Evolutionary conservation across 768 basidiomycete species (phyloP), one percentile per base, ranked within the genome.

Genomic region (Russula earlei): DNA sequence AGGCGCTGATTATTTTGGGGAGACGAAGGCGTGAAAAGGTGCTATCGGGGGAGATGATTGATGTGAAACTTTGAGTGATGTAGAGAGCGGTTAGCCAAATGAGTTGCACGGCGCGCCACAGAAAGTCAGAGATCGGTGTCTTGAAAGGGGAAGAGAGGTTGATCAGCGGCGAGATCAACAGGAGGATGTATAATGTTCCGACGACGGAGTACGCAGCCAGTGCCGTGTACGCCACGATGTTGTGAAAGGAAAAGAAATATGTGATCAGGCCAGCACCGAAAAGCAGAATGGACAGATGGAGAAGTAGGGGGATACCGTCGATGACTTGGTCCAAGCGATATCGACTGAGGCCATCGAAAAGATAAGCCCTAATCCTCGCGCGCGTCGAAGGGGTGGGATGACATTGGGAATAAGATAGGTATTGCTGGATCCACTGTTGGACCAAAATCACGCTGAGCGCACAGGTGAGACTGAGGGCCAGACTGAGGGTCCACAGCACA

Each of bases 211-310:
- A 59, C 5, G 44, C 48, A 10, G 33, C 24, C 7, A 62, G 40
- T 7, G 46, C n/a, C 5, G 41, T 19, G 47, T 55, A 56, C 29
- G 61, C 61, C 9, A 49, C 20, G 33, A 54, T 4, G 1, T 19
- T n/a, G 47, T 62, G 50, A 44, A 62, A 25, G n/a, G 27, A 6
- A 33, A 61, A 61, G 36, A 56, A 46, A 40, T 29, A 52, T 2
- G 45, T 31, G 11, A 61, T 42, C 36, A 62, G 25, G 10, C 61
- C 61, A 3, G 54, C 54, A 14, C 60, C 45, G 19, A 62, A 62
- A 12, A 62, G 54, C 12, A 56, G 27, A 31, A 62, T 31, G 8
- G 59, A 36, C n/a, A 61, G 46, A 17, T 60, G 61, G 8, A 62
- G 59, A 22, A 62, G 49, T 3, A 53, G 12, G 4, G 59, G 59